Evolutionary conservation across 1,284 basidiomycete genomes (phyloP), one percentile per base, ranked within the genome.

Genomic region (Papiliotrema laurentii): DNA sequence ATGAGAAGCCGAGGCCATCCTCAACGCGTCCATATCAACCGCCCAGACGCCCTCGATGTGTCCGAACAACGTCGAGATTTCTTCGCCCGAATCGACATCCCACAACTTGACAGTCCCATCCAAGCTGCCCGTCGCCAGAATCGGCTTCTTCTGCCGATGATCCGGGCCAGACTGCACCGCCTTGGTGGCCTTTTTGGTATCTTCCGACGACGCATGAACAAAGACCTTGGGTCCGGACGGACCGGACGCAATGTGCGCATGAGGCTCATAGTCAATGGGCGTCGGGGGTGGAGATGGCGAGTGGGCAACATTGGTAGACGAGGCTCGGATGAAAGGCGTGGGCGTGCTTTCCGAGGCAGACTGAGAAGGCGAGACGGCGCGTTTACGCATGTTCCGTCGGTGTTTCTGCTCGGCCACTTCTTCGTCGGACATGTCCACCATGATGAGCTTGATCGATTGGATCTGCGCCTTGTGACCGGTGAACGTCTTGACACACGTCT

Each of bases 61-160:
- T 13, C 56, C 96, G 69, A 99, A 99, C 50, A 96, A 79, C 28
- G 96, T 97, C 60, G 82, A 79, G 43, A 83, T 77, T 40, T 85
- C 82, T 59, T 85, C 83, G 24, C 87, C 90, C 1, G 83, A 83
- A 58, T 94, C 89, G 36, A 97, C 83, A 66, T 97, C 92, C 96
- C 96, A 99, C 16, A 94, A 67, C 72, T 91, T 92, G 75, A 98
- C 85, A 14, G 92, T 97, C 68, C 97, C 97, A 71, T 98, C 94
- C 54, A 97, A 78, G 60, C 86, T 87, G 5, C 92, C 93, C 0
- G 89, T 90, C 51, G 96, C 83, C 47, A 98, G 80, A 14, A 94
- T 76, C 2, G 54, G 45, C 38, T 37, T 47, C 18, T 55, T 46
- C 36, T 25, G 24, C 24, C n/a, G 41, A 3, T 33, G 36, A 9